Conservation (phyloP, 225 moss, liverwort and hornwort species). For the Physcomitrium patens region DNA sequence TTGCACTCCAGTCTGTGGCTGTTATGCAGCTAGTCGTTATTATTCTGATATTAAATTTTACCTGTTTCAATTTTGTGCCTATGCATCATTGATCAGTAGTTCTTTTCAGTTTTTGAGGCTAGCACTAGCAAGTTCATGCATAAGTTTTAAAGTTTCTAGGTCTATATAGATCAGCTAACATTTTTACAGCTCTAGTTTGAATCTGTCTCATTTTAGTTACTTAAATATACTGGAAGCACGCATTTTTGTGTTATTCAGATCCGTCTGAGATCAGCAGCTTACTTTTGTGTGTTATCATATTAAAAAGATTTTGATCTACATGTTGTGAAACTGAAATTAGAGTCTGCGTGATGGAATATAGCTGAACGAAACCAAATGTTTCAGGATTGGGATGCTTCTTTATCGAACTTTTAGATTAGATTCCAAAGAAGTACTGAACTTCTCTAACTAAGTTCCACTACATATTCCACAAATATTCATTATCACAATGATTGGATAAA, state of each 20-base stretch:
- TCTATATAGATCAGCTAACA: conserved; percentile 18
- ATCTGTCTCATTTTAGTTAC: conserved; percentile 7
- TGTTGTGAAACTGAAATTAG: too few species aligned
- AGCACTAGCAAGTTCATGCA: conserved; percentile 8
- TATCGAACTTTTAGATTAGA: too few species aligned
- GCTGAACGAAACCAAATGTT: too few species aligned
- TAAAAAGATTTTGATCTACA: too few species aligned
- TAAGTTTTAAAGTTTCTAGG: conserved; percentile 11
- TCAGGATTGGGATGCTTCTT: too few species aligned
- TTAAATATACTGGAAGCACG: conserved; percentile 7
- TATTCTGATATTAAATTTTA: neutral
- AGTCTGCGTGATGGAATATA: too few species aligned
- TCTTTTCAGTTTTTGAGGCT: conserved; percentile 18
- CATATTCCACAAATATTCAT: too few species aligned
- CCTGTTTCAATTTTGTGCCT: conserved; percentile 18
- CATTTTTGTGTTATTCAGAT: neutral
- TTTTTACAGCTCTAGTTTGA: conserved; percentile 26
- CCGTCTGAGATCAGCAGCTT: conserved; percentile 3
- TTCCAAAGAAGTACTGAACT: too few species aligned
- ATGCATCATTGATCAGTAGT: conserved; percentile 18
- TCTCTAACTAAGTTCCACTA: too few species aligned
- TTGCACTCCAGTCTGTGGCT: conserved; percentile 22
- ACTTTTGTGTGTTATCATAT: neutral
- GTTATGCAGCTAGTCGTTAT: conserved; percentile 9
- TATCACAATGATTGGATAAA: too few species aligned